phyloP scores from a whole-genome alignment of 2,329 filamentous ascomycete genomes.

The Pseudogymnoascus sp. region DNA sequence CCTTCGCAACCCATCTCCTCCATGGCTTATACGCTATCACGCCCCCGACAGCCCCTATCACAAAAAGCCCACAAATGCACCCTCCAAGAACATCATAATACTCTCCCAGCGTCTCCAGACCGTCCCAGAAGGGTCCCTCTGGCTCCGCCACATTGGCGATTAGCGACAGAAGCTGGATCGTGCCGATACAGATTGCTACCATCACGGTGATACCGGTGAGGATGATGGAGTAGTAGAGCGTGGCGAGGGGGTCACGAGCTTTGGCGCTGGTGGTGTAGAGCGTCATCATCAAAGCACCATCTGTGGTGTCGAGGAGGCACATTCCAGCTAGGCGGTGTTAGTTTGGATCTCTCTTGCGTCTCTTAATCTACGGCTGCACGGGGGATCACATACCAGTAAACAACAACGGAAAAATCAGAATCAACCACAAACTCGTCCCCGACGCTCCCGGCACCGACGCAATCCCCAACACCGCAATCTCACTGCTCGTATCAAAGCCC shows the following conservation, averaged over 20 bases:
- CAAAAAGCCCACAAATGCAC: slow-evolving; percentile 76
- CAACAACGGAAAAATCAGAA: slow-evolving; percentile 80
- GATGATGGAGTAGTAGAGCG: slow-evolving; percentile 74
- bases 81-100: slow-evolving; percentile 83
- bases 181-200: slow-evolving; percentile 60
- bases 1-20: slow-evolving; percentile 52
- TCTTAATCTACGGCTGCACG: no score
- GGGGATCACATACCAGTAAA: slow-evolving; percentile 66
- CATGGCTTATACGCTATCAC: slow-evolving; percentile 74
- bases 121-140: slow-evolving; percentile 80
- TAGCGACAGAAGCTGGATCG: slow-evolving; percentile 76
- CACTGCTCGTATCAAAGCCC: slow-evolving; percentile 91
- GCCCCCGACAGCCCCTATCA: slow-evolving; percentile 56
- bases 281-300: slow-evolving; percentile 91
- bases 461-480: slow-evolving; percentile 87
- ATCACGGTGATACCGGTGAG: slow-evolving; percentile 31
- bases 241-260: slow-evolving; percentile 75
- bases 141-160: slow-evolving; percentile 70
- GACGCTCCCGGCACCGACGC: slow-evolving; percentile 78
- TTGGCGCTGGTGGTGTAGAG: slow-evolving; percentile 78
- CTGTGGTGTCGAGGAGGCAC: slow-evolving; percentile 88
- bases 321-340: slow-evolving; percentile 61
- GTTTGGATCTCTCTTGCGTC: neutral
- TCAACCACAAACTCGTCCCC: slow-evolving; percentile 89
- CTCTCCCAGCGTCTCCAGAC: slow-evolving; percentile 68